Evolutionary conservation across 208 protist genomes (phyloP).

Genomic region (Crithidia expoeki): DNA sequence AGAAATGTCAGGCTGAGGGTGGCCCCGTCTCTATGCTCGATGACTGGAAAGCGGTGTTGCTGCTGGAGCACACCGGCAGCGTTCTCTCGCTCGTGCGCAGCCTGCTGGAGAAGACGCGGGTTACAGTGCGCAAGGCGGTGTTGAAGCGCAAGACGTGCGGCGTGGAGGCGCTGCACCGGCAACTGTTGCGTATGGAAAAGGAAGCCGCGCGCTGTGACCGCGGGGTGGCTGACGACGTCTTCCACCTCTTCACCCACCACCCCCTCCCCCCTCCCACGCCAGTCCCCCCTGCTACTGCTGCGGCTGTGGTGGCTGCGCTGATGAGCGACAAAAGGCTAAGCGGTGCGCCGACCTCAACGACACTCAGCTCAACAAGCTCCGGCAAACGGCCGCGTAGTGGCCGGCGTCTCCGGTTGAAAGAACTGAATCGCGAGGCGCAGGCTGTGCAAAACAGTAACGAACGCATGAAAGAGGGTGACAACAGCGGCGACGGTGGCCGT

Average conservation of each 20-base stretch:
- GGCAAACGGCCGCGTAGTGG: background rate
- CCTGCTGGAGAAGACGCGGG: constrained; percentile 32
- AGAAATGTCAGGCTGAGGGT: constrained; percentile 25
- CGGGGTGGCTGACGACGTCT: constrained; percentile 22
- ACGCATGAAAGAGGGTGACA: background rate
- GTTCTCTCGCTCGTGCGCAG: constrained; percentile 31
- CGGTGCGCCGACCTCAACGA: too few relatives aligned
- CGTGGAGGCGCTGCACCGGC: constrained; percentile 12
- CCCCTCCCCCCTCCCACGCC: constrained; percentile 2
- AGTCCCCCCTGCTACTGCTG: background rate
- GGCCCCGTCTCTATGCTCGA: constrained; percentile 25
- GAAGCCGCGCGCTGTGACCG: constrained; percentile 1
- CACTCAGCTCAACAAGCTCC: background rate
- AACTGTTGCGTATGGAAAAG: constrained; percentile 14
- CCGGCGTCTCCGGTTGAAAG: background rate
- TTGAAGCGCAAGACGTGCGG: background rate
- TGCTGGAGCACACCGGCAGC: constrained; percentile 32
- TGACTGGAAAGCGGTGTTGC: constrained; percentile 45
- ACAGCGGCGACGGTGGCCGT: background rate
- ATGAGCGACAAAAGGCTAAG: too few relatives aligned
- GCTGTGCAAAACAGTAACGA: background rate
- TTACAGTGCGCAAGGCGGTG: constrained; percentile 9
- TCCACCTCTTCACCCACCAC: constrained; percentile 31
- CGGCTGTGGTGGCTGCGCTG: background rate
- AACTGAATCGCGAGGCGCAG: background rate